Conservation (phyloP, 2,329 filamentous ascomycete species). For the Amauroascus verrucosus region DNA sequence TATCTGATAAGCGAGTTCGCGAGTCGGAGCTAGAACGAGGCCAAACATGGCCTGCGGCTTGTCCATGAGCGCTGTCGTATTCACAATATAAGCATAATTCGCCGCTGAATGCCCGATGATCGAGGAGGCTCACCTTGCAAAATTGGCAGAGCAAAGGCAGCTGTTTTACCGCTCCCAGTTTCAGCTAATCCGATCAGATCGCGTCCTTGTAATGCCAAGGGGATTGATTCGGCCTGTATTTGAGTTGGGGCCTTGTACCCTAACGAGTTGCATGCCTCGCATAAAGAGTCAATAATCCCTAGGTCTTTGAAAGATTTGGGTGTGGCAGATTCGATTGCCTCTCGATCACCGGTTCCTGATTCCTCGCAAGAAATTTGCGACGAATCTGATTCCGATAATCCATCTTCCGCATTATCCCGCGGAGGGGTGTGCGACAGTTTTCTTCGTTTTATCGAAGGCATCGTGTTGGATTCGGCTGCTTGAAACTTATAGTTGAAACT, state of each 20-base stretch:
- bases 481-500: too few species aligned
- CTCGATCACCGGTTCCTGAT: slow-evolving; percentile 11
- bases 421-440: slow-evolving; percentile 27
- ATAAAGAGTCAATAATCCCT: slow-evolving; percentile 72
- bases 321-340: not conserved
- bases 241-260: slow-evolving; percentile 80
- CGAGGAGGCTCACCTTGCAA: slow-evolving; percentile 48
- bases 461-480: slow-evolving; percentile 15
- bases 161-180: slow-evolving; percentile 92
- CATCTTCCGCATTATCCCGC: slow-evolving; percentile 19
- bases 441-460: slow-evolving; percentile 34
- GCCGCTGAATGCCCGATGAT: not conserved
- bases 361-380: slow-evolving; percentile 13
- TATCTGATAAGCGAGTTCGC: slow-evolving; percentile 89
- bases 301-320: slow-evolving; percentile 40
- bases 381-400: slow-evolving; percentile 7
- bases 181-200: slow-evolving; percentile 92
- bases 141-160: slow-evolving; percentile 86
- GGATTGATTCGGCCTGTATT: slow-evolving; percentile 80
- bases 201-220: slow-evolving; percentile 63
- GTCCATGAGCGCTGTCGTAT: slow-evolving; percentile 57
- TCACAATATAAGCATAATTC: not conserved
- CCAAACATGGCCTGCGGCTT: slow-evolving; percentile 77
- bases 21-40: slow-evolving; percentile 84
- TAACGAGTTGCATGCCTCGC: slow-evolving; percentile 73